A percentile compares a stretch with the other conserved stretches of the same genome.
phyloP scores from a whole-genome alignment of 345 rosid species.

The Hypericum perforatum region DNA sequence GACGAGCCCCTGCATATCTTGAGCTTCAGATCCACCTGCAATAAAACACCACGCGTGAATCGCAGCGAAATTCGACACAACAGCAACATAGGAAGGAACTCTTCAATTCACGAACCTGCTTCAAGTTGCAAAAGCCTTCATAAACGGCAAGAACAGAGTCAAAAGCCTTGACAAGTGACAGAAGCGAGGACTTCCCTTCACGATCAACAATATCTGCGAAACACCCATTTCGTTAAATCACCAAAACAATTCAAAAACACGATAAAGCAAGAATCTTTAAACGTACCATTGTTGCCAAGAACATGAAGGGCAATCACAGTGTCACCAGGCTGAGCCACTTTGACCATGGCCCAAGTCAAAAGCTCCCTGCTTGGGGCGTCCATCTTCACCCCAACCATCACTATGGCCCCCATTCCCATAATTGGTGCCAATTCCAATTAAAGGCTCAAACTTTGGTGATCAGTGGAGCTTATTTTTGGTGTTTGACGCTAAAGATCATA shows the following conservation, averaged over 20 bases:
- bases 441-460: too few relatives aligned
- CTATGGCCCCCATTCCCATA: slow-evolving; percentile 5
- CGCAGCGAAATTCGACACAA: too few relatives aligned
- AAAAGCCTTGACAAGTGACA: slow-evolving; percentile 26
- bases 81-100: not conserved
- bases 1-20: slow-evolving; percentile 27
- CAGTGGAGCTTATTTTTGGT: too few relatives aligned
- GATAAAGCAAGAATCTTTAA: not conserved
- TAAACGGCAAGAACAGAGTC: slow-evolving; percentile 27
- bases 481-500: too few relatives aligned
- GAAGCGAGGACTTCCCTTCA: slow-evolving; percentile 21
- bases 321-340: slow-evolving; percentile 22
- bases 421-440: too few relatives aligned
- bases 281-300: slow-evolving; percentile 16
- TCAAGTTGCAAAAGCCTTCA: slow-evolving; percentile 30
- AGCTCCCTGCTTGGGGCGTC: slow-evolving; percentile 21
- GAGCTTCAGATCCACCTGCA: slow-evolving; percentile 29
- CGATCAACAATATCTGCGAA: slow-evolving; percentile 20
- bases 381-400: slow-evolving; percentile 23
- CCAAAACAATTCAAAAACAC: slow-evolving; percentile 1
- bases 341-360: slow-evolving; percentile 28
- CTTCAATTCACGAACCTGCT: slow-evolving; percentile 18
- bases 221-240: slow-evolving; percentile 10
- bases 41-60: not conserved
- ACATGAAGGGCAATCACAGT: slow-evolving; percentile 27